These are phyloP conservation scores for Venturia aucupariae DNA, from an alignment of 2,329 filamentous ascomycete genomes.

Conservation along the genomic window DNA sequence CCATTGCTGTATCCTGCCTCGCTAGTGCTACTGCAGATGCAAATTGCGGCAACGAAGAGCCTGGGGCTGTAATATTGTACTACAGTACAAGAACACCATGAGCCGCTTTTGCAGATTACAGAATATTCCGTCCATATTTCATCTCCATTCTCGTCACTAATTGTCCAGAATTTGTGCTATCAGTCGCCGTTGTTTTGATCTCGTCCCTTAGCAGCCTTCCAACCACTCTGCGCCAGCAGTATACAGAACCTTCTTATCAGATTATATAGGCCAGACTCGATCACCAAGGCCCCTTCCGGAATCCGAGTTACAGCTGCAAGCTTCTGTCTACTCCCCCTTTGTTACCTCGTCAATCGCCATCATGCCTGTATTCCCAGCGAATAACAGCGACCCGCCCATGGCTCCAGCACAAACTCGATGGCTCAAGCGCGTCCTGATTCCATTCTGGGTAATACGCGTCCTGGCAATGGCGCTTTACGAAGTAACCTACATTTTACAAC, in stretches of 20 bases:
- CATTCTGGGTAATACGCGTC: constrained; percentile 28
- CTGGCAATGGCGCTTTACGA: constrained; percentile 27
- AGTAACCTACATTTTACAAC: constrained; percentile 21
- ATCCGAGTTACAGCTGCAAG: neutral
- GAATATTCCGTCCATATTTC: neutral
- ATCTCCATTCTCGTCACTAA: neutral
- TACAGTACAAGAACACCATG: neutral
- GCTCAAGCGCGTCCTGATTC: constrained; percentile 31
- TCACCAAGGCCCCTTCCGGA: neutral
- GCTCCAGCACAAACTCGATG: constrained; percentile 19
- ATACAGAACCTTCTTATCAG: neutral
- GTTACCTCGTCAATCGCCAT: neutral
- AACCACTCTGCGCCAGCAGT: neutral
- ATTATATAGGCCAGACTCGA: neutral
- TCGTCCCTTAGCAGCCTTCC: neutral
- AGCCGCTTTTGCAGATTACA: neutral
- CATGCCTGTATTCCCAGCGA: neutral
- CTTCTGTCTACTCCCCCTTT: neutral
- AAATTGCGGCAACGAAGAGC: neutral
- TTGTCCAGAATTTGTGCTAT: neutral
- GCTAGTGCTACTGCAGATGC: constrained; percentile 5
- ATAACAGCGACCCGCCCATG: neutral
- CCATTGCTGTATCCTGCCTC: neutral
- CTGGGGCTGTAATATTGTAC: neutral
- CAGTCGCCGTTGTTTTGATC: neutral